These are phyloP conservation scores for Rubus idaeus DNA, from an alignment of 306 rosid species.

Conservation along the genomic window DNA sequence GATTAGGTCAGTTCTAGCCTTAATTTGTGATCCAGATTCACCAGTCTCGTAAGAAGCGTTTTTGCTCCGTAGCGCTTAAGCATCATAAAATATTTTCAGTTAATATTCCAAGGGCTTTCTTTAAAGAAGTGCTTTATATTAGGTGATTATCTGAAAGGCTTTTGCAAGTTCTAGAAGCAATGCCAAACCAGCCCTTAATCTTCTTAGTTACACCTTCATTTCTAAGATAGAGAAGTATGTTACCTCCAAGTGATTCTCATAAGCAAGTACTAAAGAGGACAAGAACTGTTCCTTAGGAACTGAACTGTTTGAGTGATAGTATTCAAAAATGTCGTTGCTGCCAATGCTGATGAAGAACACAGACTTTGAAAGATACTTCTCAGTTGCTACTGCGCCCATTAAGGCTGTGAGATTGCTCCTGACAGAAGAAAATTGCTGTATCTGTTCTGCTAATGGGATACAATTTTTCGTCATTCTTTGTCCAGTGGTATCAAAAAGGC, in stretches of 20 bases:
- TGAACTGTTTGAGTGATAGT: constrained; percentile 18
- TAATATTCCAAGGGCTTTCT: neutral
- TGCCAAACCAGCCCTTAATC: neutral
- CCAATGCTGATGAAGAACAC: constrained; percentile 32
- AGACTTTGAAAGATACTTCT: constrained; percentile 15
- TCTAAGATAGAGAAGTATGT: neutral
- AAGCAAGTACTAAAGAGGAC: constrained; percentile 5
- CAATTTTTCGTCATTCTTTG: constrained; percentile 10
- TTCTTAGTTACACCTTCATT: neutral
- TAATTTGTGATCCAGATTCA: neutral
- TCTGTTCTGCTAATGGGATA: constrained; percentile 24
- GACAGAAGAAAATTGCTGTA: constrained; percentile 15
- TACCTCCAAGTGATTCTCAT: constrained; percentile 26
- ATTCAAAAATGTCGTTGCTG: constrained; percentile 26
- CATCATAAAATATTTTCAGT: neutral
- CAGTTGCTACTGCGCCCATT: constrained; percentile 11
- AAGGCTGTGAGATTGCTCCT: neutral
- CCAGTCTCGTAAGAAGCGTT: too few relatives aligned
- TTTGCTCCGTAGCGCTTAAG: too few relatives aligned
- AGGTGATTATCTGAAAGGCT: neutral
- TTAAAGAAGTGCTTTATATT: neutral
- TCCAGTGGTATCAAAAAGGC: constrained; percentile 31
- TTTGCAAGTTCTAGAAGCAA: neutral
- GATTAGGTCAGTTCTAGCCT: neutral
- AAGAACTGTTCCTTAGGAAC: constrained; percentile 14